Evolutionary conservation across 2,329 filamentous ascomycete genomes (phyloP).

Genomic region (Penicillium vulpinum): DNA sequence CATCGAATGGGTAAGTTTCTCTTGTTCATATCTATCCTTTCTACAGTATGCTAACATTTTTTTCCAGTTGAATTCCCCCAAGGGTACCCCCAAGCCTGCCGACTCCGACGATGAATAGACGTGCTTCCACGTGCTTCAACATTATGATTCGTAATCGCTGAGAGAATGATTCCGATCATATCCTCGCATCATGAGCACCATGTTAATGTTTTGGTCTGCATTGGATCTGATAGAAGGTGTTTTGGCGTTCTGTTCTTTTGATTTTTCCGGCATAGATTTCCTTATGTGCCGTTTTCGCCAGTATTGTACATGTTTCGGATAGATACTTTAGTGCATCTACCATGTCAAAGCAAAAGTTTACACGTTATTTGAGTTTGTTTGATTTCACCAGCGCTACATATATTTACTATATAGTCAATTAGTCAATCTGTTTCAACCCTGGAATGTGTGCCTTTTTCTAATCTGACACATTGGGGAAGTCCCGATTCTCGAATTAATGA

Average conservation of each 20-base stretch:
- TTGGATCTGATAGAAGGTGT: conserved; percentile 28
- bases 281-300: neutral
- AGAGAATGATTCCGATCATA: conserved; percentile 12
- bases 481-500: neutral
- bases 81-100: conserved; percentile 74
- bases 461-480: neutral
- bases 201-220: conserved; percentile 22
- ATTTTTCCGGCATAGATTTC: conserved; percentile 5
- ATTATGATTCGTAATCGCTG: conserved; percentile 24
- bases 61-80: conserved; percentile 78
- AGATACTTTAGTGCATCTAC: conserved; percentile 8
- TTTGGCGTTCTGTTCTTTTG: conserved; percentile 9
- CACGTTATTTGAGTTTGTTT: neutral
- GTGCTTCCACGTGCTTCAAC: conserved; percentile 4
- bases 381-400: neutral
- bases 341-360: conserved; percentile 10
- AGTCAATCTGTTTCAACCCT: neutral
- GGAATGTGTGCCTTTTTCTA: neutral
- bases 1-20: conserved; percentile 56
- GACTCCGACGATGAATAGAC: conserved; percentile 73
- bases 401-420: too few relatives aligned
- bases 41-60: conserved; percentile 10
- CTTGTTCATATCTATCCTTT: neutral
- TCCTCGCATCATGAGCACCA: conserved; percentile 23
- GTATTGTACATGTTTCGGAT: conserved; percentile 12